Evolutionary conservation across 352 stramenopile genomes (phyloP).

Genomic region (Phytophthora melonis): DNA sequence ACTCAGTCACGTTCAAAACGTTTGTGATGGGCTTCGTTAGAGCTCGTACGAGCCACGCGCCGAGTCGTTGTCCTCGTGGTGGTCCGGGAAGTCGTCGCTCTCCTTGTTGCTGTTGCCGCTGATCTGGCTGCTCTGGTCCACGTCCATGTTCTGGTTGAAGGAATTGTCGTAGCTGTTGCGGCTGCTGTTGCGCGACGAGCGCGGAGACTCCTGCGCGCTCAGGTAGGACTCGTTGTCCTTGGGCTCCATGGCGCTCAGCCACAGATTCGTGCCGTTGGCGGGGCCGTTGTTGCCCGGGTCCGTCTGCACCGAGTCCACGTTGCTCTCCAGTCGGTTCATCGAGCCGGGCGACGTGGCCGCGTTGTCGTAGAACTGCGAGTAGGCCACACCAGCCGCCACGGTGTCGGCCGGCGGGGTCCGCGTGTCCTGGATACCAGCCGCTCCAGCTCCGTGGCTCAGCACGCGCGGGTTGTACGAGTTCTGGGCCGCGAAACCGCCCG

Average conservation of each 20-base stretch:
- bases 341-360: slow-evolving; percentile 63
- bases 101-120: slow-evolving; percentile 74
- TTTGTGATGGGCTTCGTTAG: slow-evolving; percentile 37
- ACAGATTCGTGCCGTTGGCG: slow-evolving; percentile 71
- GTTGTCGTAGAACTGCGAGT: slow-evolving; percentile 84
- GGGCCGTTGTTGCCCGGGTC: slow-evolving; percentile 20
- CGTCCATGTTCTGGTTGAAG: slow-evolving; percentile 34
- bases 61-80: slow-evolving; percentile 71
- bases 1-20: slow-evolving; percentile 17
- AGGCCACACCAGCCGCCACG: slow-evolving; percentile 61
- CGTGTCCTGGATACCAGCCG: slow-evolving; percentile 22
- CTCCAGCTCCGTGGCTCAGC: slow-evolving; percentile 25
- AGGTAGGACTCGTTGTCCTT: slow-evolving; percentile 82
- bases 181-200: slow-evolving; percentile 58
- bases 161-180: slow-evolving; percentile 73
- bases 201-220: slow-evolving; percentile 60
- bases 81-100: slow-evolving; percentile 77
- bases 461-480: slow-evolving; percentile 54
- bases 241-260: slow-evolving; percentile 84
- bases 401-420: slow-evolving; percentile 49
- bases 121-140: slow-evolving; percentile 78
- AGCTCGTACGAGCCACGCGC: slow-evolving; percentile 84
- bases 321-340: slow-evolving; percentile 36
- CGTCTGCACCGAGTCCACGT: slow-evolving; percentile 39
- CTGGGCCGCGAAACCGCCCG: slow-evolving; percentile 42